These are phyloP conservation scores for Mucor circinelloides DNA, from an alignment of 371 early-diverging fungal species.

Conservation along the genomic window DNA sequence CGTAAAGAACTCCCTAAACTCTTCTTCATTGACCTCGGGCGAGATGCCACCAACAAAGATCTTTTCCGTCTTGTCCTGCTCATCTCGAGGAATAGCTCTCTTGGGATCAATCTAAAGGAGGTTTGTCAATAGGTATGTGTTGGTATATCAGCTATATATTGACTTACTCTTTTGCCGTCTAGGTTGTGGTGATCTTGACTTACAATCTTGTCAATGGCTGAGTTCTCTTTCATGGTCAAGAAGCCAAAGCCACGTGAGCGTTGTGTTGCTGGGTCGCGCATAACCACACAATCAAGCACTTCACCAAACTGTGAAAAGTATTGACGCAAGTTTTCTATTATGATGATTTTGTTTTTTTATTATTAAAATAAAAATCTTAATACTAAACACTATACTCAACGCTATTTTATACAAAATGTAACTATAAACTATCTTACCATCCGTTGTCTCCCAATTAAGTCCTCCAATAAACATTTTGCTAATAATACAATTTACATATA, in stretches of 20 bases:
- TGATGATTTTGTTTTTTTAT: slow-evolving; percentile 14
- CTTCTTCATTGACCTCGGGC: slow-evolving; percentile 79
- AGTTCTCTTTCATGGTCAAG: slow-evolving; percentile 75
- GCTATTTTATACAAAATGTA: neutral
- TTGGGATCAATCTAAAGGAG: slow-evolving; percentile 82
- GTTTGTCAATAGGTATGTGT: neutral
- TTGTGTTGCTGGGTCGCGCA: slow-evolving; percentile 81
- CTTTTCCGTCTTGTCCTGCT: slow-evolving; percentile 82
- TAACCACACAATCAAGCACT: slow-evolving; percentile 69
- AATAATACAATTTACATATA: slow-evolving; percentile 12
- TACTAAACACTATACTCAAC: neutral
- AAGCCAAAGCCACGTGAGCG: slow-evolving; percentile 92
- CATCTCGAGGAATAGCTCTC: slow-evolving; percentile 81
- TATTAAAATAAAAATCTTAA: slow-evolving; percentile 3
- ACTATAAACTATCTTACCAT: slow-evolving; percentile 59
- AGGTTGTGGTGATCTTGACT: slow-evolving; percentile 69
- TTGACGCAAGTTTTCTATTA: slow-evolving; percentile 66
- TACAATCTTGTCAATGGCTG: slow-evolving; percentile 72
- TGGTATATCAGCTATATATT: neutral
- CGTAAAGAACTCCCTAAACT: slow-evolving; percentile 74
- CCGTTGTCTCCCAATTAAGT: slow-evolving; percentile 91
- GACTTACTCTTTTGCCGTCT: slow-evolving; percentile 82
- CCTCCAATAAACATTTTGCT: slow-evolving; percentile 94
- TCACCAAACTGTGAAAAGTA: slow-evolving; percentile 80
- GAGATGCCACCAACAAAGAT: slow-evolving; percentile 92